These are phyloP conservation scores for Globisporangium ultimum DNA, from an alignment of 352 stramenopile genomes.

Conservation along the genomic window DNA sequence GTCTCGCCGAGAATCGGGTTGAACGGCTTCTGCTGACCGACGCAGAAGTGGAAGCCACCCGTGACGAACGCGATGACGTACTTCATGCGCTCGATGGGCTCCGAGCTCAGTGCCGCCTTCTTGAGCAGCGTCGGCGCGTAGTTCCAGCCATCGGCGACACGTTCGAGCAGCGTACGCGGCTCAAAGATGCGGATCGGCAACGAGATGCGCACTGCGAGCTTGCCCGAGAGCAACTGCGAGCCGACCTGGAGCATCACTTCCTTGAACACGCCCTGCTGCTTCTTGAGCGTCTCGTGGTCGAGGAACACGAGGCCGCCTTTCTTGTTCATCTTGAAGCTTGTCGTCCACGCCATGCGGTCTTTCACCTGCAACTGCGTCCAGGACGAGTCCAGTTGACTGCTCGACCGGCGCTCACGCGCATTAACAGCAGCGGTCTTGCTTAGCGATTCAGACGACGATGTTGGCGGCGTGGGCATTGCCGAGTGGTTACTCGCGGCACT, in stretches of 20 bases:
- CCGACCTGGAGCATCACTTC: constrained; percentile 76
- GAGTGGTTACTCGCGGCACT: constrained; percentile 6
- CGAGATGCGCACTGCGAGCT: constrained; percentile 66
- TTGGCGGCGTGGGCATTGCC: not conserved
- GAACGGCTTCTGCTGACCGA: constrained; percentile 76
- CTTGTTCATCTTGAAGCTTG: constrained; percentile 63
- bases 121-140: constrained; percentile 75
- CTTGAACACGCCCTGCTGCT: constrained; percentile 79
- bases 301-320: constrained; percentile 65
- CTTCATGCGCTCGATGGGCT: constrained; percentile 69
- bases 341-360: constrained; percentile 60
- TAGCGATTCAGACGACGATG: not conserved
- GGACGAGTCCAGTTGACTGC: constrained; percentile 17
- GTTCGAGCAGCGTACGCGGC: constrained; percentile 64
- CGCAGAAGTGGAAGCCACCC: constrained; percentile 67
- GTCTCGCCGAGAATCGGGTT: constrained; percentile 81
- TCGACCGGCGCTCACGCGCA: constrained; percentile 8
- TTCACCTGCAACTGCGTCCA: constrained; percentile 49
- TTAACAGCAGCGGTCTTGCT: no score
- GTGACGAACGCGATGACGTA: constrained; percentile 67
- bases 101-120: constrained; percentile 48
- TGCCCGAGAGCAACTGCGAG: constrained; percentile 62
- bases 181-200: constrained; percentile 79
- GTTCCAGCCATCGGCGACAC: constrained; percentile 70
- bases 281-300: constrained; percentile 67